Evolutionary conservation across 2,329 filamentous ascomycete genomes (phyloP).

Genomic region (Neonectria sp.): DNA sequence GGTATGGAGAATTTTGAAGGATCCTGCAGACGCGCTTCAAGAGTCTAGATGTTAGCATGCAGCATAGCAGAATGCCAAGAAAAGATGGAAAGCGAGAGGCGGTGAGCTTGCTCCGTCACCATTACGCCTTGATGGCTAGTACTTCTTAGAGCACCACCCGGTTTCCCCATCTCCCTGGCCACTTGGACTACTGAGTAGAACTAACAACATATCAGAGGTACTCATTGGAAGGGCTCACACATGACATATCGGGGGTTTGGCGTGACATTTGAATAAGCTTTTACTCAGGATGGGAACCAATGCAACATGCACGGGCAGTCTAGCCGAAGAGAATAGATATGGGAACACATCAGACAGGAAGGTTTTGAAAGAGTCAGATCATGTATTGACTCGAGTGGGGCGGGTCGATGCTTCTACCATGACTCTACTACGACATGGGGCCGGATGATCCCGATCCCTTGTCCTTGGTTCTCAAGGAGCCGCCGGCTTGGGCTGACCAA

Average conservation of each 20-base stretch:
- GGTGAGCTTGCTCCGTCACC: not conserved
- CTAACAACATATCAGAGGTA: not conserved
- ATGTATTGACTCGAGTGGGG: not conserved
- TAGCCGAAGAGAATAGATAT: not conserved
- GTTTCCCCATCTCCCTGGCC: not conserved
- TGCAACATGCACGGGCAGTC: not conserved
- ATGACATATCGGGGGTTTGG: not conserved
- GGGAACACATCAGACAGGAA: not conserved
- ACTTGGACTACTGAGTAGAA: not conserved
- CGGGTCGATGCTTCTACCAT: no score
- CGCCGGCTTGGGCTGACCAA: constrained; percentile 24
- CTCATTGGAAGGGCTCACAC: not conserved
- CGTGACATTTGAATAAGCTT: not conserved
- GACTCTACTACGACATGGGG: not conserved
- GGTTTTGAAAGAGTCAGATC: not conserved
- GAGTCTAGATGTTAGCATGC: not conserved
- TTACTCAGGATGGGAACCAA: not conserved
- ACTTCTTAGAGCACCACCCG: not conserved
- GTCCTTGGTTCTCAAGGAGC: not conserved
- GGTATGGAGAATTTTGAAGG: not conserved
- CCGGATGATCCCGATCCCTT: not conserved
- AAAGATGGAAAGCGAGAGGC: not conserved
- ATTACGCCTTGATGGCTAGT: not conserved
- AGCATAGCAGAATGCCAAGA: not conserved
- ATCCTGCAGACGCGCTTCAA: not conserved